Base-by-base conservation (phyloP, 306 rosid species). In the Cucurbita moschata region DNA sequence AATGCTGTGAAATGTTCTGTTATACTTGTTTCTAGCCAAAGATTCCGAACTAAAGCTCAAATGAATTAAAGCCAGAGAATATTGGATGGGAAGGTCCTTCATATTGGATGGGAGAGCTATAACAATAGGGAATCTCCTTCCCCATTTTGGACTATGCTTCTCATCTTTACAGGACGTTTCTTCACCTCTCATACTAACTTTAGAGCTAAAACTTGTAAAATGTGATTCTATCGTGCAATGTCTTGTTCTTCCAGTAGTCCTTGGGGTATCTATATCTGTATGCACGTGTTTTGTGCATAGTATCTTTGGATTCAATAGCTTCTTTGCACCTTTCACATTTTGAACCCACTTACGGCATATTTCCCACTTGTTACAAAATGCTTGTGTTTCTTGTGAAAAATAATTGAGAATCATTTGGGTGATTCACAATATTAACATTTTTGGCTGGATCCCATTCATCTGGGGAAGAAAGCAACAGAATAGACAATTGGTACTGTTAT, bases 311-410 rank as follows among this genome's bases (percentile, higher is more conserved):
- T 46, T 30, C 43, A 26, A 64, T 19, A 39, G 8, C 50, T n/a
- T 8, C 8, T n/a, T 64, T 30, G 50, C 51, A n/a, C 71, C 30
- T 5, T 21, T 19, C 37, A 66, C 72, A 66, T 18, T 43, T 44
- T 66, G 72, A 18, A 38, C 44, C 59, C 74, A 70, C 74, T 14
- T 50, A 7, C 35, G 74, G 59, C 74, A 70, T 70, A 51, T 70
- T 26, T 30, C 21, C 47, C 59, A 70, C 46, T 50, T 51, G 43
- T 15, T 50, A 50, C 35, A 16, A 70, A 70, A 30, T 30, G 14
- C 43, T 47, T 68, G 57, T 46, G 39, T 15, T 46, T 46, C 40
- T 68, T 67, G 73, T 46, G 12, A 23, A 67, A 67, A 23, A 2
- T 62, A 44, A 11, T 19, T 3, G 72, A 18, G 57, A 21, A 47